A percentile compares a stretch with the other conserved stretches of the same genome.
phyloP scores from a whole-genome alignment of 1,139 yeast genomes.

The Kodamaea arcana region DNA sequence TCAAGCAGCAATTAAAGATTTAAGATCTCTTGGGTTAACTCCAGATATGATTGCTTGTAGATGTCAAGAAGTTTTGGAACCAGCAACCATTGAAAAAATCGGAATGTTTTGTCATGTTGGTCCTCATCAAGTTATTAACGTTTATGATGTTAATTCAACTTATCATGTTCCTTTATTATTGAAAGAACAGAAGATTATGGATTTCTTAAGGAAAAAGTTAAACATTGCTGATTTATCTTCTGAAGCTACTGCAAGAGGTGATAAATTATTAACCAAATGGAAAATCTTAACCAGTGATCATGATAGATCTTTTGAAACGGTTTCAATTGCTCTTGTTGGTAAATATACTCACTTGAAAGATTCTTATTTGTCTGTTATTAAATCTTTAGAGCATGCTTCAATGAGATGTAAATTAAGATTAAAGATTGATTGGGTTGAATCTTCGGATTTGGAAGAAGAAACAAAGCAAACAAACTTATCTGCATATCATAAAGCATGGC shows the following conservation, averaged over 20 bases:
- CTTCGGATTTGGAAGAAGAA: slow-evolving; percentile 80
- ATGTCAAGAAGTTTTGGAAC: slow-evolving; percentile 80
- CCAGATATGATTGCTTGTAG: slow-evolving; percentile 99
- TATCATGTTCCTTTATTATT: slow-evolving; percentile 94
- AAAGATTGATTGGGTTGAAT: slow-evolving; percentile 93
- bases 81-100: slow-evolving; percentile 84
- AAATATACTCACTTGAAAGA: slow-evolving; percentile 95
- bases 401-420: slow-evolving; percentile 83
- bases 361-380: slow-evolving; percentile 90
- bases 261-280: slow-evolving; percentile 72
- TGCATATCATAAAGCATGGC: slow-evolving; percentile 94
- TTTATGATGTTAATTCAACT: slow-evolving; percentile 94
- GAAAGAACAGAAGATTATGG: slow-evolving; percentile 81
- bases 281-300: slow-evolving; percentile 67
- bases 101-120: slow-evolving; percentile 99
- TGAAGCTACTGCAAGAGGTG: slow-evolving; percentile 64
- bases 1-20: slow-evolving; percentile 96
- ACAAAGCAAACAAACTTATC: slow-evolving; percentile 61
- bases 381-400: slow-evolving; percentile 91
- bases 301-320: slow-evolving; percentile 81
- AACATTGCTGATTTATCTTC: slow-evolving; percentile 49
- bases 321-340: slow-evolving; percentile 94
- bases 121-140: slow-evolving; percentile 93
- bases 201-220: slow-evolving; percentile 68
- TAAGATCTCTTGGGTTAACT: slow-evolving; percentile 88